phyloP scores from a whole-genome alignment of 306 rosid genomes.

The Glycine tomentella region DNA sequence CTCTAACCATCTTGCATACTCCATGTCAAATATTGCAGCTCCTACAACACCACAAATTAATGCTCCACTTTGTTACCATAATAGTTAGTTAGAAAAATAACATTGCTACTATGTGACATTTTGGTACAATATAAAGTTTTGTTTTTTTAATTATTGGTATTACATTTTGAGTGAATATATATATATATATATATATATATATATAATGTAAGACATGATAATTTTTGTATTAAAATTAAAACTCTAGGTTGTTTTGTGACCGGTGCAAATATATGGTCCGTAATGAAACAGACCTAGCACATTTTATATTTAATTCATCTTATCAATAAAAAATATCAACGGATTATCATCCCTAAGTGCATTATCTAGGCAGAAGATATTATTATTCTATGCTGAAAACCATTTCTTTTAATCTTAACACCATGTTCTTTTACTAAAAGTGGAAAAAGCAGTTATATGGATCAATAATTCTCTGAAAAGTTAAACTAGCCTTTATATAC shows the following conservation, averaged over 20 bases:
- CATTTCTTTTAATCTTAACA: neutral
- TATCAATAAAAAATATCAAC: neutral
- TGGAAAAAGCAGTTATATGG: slow-evolving; percentile 26
- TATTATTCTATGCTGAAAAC: neutral
- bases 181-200: neutral
- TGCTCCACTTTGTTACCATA: neutral
- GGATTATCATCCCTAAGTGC: slow-evolving; percentile 28
- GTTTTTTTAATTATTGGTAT: neutral
- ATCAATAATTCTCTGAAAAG: slow-evolving; percentile 47
- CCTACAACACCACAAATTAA: slow-evolving; percentile 50
- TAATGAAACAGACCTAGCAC: slow-evolving; percentile 39
- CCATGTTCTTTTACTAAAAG: slow-evolving; percentile 25
- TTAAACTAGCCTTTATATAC: slow-evolving; percentile 30
- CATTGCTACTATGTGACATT: neutral
- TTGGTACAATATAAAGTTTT: neutral
- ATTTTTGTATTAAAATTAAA: neutral
- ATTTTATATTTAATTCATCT: slow-evolving; percentile 1
- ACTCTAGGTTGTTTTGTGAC: neutral
- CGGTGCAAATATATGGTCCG: neutral
- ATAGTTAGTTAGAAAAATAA: neutral
- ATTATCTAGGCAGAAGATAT: neutral
- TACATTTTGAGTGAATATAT: neutral
- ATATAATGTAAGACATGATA: neutral
- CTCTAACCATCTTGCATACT: slow-evolving; percentile 90
- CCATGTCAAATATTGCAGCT: slow-evolving; percentile 96